Percentiles rank a stretch among this genome's conserved stretches.
These are phyloP conservation scores for Aspergillus sp. DNA, from an alignment of 2,329 filamentous ascomycete species.

Conservation along the genomic window DNA sequence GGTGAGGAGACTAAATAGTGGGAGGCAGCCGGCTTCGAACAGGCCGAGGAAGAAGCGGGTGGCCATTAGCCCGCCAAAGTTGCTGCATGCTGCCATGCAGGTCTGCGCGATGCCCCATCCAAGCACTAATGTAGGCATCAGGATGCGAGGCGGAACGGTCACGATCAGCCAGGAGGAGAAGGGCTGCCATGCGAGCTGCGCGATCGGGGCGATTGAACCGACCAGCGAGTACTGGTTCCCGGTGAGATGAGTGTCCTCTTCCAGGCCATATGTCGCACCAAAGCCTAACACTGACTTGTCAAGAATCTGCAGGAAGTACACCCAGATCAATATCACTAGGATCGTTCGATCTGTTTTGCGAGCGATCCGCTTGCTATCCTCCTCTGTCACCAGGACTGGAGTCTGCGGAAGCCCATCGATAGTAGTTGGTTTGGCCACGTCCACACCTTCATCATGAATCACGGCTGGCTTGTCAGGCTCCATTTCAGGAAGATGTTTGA, in stretches of 20 bases:
- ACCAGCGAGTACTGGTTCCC: conserved; percentile 60
- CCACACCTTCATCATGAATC: neutral
- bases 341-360: conserved; percentile 64
- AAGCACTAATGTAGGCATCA: conserved; percentile 55
- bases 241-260: conserved; percentile 51
- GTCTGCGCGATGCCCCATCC: conserved; percentile 54
- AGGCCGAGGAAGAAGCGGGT: conserved; percentile 56
- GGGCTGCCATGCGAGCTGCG: conserved; percentile 63
- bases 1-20: conserved; percentile 49
- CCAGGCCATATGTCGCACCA: conserved; percentile 58
- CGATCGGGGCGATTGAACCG: conserved; percentile 60
- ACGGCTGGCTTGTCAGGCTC: conserved; percentile 2
- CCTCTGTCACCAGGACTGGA: conserved; percentile 31
- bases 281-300: conserved; percentile 62
- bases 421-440: neutral
- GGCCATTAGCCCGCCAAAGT: conserved; percentile 49
- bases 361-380: conserved; percentile 56
- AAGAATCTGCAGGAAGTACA: conserved; percentile 54
- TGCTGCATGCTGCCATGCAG: conserved; percentile 50
- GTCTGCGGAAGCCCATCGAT: neutral
- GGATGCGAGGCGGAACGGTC: conserved; percentile 59
- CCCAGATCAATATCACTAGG: conserved; percentile 50
- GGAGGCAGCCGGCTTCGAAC: conserved; percentile 54
- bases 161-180: conserved; percentile 63
- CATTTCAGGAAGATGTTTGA: neutral